phyloP scores from a whole-genome alignment of 2,329 filamentous ascomycete genomes.

The Escovopsis sp. region DNA sequence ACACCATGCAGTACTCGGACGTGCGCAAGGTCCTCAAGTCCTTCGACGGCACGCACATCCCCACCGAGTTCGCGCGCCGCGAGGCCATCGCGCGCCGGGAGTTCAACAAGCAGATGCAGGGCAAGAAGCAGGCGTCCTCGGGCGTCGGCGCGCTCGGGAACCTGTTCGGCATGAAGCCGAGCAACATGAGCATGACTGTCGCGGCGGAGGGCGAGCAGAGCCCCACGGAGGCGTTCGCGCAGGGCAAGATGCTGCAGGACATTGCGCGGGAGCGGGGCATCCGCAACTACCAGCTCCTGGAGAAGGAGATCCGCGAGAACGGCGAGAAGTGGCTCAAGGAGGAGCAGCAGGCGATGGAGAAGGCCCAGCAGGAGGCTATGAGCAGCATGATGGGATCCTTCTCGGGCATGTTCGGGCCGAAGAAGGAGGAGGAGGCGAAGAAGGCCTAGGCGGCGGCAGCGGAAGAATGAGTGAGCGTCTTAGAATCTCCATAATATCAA shows the following conservation, averaged over 20 bases:
- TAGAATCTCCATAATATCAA: background rate
- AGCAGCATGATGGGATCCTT: constrained; percentile 79
- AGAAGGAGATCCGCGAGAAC: constrained; percentile 83
- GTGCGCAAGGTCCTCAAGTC: constrained; percentile 76
- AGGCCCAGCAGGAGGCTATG: constrained; percentile 79
- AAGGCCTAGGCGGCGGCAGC: constrained; percentile 3
- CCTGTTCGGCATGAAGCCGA: constrained; percentile 64
- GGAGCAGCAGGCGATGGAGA: constrained; percentile 77
- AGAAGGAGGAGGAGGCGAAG: constrained; percentile 3
- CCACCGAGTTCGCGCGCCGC: constrained; percentile 74
- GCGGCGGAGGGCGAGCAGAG: constrained; percentile 51
- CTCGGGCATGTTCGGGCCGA: constrained; percentile 15
- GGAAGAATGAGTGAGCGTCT: constrained; percentile 6
- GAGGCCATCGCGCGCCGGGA: constrained; percentile 75
- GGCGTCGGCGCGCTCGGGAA: constrained; percentile 56
- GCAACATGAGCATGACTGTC: constrained; percentile 47
- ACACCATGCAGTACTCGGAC: constrained; percentile 82
- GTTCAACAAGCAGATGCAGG: constrained; percentile 63
- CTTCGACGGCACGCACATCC: constrained; percentile 80
- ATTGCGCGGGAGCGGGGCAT: constrained; percentile 84
- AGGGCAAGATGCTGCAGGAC: constrained; percentile 96
- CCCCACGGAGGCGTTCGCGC: constrained; percentile 61
- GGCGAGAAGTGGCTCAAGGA: constrained; percentile 94
- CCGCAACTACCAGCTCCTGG: constrained; percentile 76
- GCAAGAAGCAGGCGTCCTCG: constrained; percentile 45